These are phyloP conservation scores for Pythium aphanidermatum DNA, from an alignment of 352 stramenopile genomes.

Conservation along the genomic window DNA sequence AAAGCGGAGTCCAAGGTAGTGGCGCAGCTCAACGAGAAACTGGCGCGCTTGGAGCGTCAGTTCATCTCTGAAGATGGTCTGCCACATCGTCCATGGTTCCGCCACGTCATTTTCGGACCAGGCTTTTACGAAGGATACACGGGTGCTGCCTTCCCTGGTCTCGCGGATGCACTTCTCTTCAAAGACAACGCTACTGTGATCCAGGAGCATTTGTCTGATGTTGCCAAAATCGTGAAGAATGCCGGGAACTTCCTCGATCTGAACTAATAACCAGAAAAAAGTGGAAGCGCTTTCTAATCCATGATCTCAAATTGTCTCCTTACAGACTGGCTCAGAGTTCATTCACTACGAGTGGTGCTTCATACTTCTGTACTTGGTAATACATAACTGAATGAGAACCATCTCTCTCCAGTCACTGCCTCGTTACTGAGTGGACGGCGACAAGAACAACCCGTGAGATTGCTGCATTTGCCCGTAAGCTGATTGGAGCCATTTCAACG, in stretches of 20 bases:
- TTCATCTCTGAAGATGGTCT: slow-evolving; percentile 31
- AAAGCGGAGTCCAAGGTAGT: slow-evolving; percentile 2
- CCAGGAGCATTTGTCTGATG: slow-evolving; percentile 35
- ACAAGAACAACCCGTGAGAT: no score
- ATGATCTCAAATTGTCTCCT: no score
- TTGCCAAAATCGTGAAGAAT: slow-evolving; percentile 25
- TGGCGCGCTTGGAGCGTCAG: slow-evolving; percentile 39
- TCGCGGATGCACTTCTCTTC: slow-evolving; percentile 39
- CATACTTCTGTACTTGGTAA: no score
- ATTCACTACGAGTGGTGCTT: no score
- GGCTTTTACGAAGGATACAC: slow-evolving; percentile 50
- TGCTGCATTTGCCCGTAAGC: no score
- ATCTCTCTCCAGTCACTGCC: no score
- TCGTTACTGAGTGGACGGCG: no score
- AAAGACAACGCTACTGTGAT: slow-evolving; percentile 25
- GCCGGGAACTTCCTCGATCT: slow-evolving; percentile 27
- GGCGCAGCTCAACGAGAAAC: slow-evolving; percentile 36
- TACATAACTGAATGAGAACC: no score
- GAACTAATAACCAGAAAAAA: no score
- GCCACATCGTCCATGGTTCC: slow-evolving; percentile 50
- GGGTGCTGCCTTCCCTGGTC: slow-evolving; percentile 40
- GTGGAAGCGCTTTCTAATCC: no score
- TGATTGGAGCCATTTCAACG: no score
- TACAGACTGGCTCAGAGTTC: no score
- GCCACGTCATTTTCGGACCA: slow-evolving; percentile 54